Percentiles rank a stretch among this genome's conserved stretches.
Conservation (phyloP, 106 monocot genomes). For the Ottelia alismoides region DNA sequence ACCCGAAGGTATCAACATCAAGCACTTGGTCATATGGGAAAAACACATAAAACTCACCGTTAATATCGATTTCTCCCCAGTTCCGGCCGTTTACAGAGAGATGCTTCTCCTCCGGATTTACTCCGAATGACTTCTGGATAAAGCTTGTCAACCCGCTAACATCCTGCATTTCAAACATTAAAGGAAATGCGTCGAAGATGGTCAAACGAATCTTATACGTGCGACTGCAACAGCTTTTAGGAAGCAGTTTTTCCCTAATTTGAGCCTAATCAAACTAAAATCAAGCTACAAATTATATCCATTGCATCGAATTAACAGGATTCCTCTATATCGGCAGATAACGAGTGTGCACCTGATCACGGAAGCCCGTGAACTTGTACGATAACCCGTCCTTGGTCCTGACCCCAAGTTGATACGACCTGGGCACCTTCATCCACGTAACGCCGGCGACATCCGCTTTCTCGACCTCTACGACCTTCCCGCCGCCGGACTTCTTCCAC, state of each 20-base stretch:
- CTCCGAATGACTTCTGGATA: slow-evolving; percentile 74
- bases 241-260: too few species aligned
- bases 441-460: slow-evolving; percentile 62
- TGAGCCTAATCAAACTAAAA: too few species aligned
- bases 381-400: slow-evolving; percentile 77
- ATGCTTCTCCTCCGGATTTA: slow-evolving; percentile 82
- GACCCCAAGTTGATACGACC: slow-evolving; percentile 78
- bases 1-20: too few species aligned
- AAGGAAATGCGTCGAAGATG: too few species aligned
- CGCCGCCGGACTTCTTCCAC: slow-evolving; percentile 94
- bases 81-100: slow-evolving; percentile 89
- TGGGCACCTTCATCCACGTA: slow-evolving; percentile 91
- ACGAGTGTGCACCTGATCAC: slow-evolving; percentile 85
- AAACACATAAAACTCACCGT: slow-evolving; percentile 39
- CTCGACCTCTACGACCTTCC: slow-evolving; percentile 69
- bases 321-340: not conserved
- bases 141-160: slow-evolving; percentile 65
- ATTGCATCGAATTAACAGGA: too few species aligned
- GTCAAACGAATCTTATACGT: too few species aligned
- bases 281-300: too few species aligned
- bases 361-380: slow-evolving; percentile 93
- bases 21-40: too few species aligned
- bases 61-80: slow-evolving; percentile 91
- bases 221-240: too few species aligned
- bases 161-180: too few species aligned